These are phyloP conservation scores for Ceratobasidium sp. DNA, from an alignment of 1,284 basidiomycete species.

Conservation along the genomic window DNA sequence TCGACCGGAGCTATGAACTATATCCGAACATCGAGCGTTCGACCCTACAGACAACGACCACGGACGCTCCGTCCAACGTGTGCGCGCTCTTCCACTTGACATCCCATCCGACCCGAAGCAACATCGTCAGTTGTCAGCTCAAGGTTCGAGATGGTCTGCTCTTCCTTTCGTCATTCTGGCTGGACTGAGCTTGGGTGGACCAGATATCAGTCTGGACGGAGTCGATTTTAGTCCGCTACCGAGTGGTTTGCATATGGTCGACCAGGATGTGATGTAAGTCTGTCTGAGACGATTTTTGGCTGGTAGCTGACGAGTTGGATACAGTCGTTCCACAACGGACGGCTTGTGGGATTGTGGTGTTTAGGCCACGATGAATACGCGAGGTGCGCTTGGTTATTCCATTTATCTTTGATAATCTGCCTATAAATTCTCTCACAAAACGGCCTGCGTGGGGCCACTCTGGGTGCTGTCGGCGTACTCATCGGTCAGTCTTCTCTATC, in stretches of 20 bases:
- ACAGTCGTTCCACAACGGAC: constrained; percentile 34
- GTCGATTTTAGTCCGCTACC: constrained; percentile 80
- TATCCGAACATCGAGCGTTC: constrained; percentile 10
- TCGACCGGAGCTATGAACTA: neutral
- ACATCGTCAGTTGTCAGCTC: constrained; percentile 74
- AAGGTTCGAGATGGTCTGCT: constrained; percentile 69
- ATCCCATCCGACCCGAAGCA: constrained; percentile 80
- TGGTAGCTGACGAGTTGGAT: neutral
- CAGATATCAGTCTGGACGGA: too few species aligned
- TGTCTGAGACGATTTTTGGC: neutral
- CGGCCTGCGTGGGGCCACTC: constrained; percentile 76
- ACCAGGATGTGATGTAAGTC: constrained; percentile 75
- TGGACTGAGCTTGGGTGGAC: too few species aligned
- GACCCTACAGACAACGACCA: constrained; percentile 16
- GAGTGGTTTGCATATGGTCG: constrained; percentile 77
- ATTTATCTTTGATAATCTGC: neutral
- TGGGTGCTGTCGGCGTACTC: constrained; percentile 79
- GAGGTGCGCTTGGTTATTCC: constrained; percentile 6
- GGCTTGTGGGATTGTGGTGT: constrained; percentile 35
- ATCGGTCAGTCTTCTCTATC: constrained; percentile 49
- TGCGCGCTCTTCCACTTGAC: constrained; percentile 83
- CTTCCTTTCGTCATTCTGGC: constrained; percentile 5
- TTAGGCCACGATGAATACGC: constrained; percentile 24
- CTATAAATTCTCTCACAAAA: constrained; percentile 49
- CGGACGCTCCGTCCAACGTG: constrained; percentile 36